Percentiles rank a stretch among this genome's conserved stretches.
These are phyloP conservation scores for Viola pubescens DNA, from an alignment of 441 rosid species.

Conservation along the genomic window DNA sequence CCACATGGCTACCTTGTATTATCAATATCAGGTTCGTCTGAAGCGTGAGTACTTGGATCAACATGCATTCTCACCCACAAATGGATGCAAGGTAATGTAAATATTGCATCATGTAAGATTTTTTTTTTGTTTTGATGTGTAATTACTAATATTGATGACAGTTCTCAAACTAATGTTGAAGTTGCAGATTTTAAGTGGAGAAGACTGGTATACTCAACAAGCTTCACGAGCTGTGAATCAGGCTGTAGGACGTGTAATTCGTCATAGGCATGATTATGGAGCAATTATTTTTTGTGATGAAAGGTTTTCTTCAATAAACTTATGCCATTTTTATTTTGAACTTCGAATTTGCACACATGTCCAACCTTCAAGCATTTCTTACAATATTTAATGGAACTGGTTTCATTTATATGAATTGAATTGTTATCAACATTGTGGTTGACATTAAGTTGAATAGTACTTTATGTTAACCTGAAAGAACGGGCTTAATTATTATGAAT, in stretches of 20 bases:
- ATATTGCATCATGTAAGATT: constrained; percentile 15
- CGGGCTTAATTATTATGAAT: too few relatives aligned
- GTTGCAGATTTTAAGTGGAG: constrained; percentile 56
- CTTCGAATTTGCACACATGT: neutral
- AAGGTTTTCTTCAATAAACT: constrained; percentile 33
- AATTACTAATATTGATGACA: neutral
- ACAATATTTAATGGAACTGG: too few relatives aligned
- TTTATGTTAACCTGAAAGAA: too few relatives aligned
- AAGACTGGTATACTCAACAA: constrained; percentile 88
- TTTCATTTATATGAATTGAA: too few relatives aligned
- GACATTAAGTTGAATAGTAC: too few relatives aligned
- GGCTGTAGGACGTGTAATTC: constrained; percentile 97
- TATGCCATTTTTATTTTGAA: constrained; percentile 3
- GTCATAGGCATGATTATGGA: constrained; percentile 94
- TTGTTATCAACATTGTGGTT: too few relatives aligned
- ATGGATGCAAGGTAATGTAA: constrained; percentile 47
- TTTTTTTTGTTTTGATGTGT: constrained; percentile 1
- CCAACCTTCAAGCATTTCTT: constrained; percentile 2
- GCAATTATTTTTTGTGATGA: constrained; percentile 91
- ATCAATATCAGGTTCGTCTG: constrained; percentile 59
- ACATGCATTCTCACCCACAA: constrained; percentile 29
- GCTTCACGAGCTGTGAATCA: constrained; percentile 98
- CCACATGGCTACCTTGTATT: constrained; percentile 6
- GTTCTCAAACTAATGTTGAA: constrained; percentile 18
- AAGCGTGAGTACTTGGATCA: constrained; percentile 88